Evolutionary conservation across 441 rosid species (phyloP), one percentile per base, ranked within the genome.

Genomic region (Hypseocharis bilobata): DNA sequence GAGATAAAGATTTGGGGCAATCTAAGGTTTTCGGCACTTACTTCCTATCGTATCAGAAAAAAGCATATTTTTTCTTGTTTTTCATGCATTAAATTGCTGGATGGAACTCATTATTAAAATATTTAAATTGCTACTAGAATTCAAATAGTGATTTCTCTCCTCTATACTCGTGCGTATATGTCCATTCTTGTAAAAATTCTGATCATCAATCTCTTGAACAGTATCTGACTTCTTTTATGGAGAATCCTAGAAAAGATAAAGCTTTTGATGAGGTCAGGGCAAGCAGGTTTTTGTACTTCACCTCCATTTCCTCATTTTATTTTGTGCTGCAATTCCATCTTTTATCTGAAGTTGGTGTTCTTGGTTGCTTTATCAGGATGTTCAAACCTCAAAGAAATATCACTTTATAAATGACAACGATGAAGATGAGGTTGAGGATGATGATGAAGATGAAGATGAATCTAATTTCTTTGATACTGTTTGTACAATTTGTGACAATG

Each of bases 401-500:
- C 66, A 69, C 14, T 63, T 77, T 36, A 54, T 72, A 30, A 63
- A 22, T 68, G 63, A 70, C 38, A 52, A 62, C 19, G 54, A 36
- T 62, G 67, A 61, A 61, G 71, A 67, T 56, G 76, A 71, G 64
- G 80, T 65, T 13, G 67, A 26, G 11, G 13, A 14, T 40, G 45
- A 10, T 23, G 29, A 25, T 55, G 32, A 54, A 58, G 65, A 20
- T 26, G 74, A 56, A 26, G 68, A 66, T 23, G 62, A 44, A 42
- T 73, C 56, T 23, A 70, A 69, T 45, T 40, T 71, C 52, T 84
- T 77, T 71, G 85, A 85, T 62, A 71, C 82, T 16, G 84, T 82
- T 47, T 88, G 95, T 64, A 77, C 85, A 16, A 74, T 88, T 59
- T 88, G 95, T 45, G 89, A 88, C 49, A 75, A 86, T 69, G 95